A percentile compares a stretch with the other conserved stretches of the same genome.
phyloP scores from a whole-genome alignment of 257 asterid species.

The Penstemon davidsonii region DNA sequence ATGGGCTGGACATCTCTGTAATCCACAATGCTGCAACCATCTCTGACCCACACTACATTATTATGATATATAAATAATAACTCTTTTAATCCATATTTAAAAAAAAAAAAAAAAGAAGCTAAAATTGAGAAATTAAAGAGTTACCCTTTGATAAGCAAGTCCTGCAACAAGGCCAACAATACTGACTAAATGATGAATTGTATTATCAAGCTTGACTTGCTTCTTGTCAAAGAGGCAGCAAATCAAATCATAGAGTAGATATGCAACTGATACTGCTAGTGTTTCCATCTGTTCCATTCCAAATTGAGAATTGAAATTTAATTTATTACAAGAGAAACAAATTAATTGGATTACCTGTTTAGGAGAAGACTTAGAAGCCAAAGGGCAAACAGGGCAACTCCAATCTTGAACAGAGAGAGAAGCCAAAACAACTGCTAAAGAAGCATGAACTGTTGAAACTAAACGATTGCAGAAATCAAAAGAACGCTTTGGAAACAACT shows the following conservation, averaged over 20 bases:
- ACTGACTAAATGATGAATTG: slow-evolving; percentile 76
- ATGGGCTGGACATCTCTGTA: slow-evolving; percentile 87
- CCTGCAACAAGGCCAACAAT: slow-evolving; percentile 73
- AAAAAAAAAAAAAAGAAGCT: not conserved
- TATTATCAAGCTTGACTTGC: slow-evolving; percentile 56
- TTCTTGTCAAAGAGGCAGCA: slow-evolving; percentile 64
- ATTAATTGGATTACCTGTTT: slow-evolving; percentile 46
- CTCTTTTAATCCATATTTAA: not conserved
- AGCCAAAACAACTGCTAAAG: slow-evolving; percentile 55
- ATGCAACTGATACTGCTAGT: slow-evolving; percentile 48
- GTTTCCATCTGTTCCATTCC: slow-evolving; percentile 59
- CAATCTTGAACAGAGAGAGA: slow-evolving; percentile 66
- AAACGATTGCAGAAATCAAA: slow-evolving; percentile 83
- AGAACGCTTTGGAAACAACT: slow-evolving; percentile 45
- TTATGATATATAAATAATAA: not conserved
- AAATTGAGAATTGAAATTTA: not conserved
- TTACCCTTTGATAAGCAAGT: slow-evolving; percentile 68
- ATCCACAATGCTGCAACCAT: slow-evolving; percentile 79
- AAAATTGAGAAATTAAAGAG: not conserved
- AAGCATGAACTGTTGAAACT: slow-evolving; percentile 69
- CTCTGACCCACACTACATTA: slow-evolving; percentile 78
- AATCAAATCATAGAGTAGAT: slow-evolving; percentile 66
- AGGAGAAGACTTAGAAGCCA: slow-evolving; percentile 64
- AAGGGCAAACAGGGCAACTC: slow-evolving; percentile 78
- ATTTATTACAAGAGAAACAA: not conserved